phyloP scores from a whole-genome alignment of 306 rosid genomes.

The Rosa lucieae region DNA sequence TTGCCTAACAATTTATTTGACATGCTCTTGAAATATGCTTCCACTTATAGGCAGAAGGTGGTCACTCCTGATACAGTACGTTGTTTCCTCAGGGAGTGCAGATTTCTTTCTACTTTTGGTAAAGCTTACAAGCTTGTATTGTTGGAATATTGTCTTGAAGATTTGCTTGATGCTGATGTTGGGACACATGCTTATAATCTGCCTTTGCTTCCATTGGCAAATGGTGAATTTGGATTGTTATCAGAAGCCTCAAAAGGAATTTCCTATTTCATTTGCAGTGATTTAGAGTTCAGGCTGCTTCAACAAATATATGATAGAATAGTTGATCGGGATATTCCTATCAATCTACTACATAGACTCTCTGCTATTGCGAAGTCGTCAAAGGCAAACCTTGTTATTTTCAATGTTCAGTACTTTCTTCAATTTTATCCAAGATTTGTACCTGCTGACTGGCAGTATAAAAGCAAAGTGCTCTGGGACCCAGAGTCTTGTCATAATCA shows the following conservation, averaged over 20 bases:
- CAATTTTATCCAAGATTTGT: slow-evolving; percentile 68
- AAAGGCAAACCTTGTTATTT: slow-evolving; percentile 60
- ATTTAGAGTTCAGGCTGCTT: slow-evolving; percentile 68
- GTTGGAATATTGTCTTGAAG: slow-evolving; percentile 93
- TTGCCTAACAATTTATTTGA: slow-evolving; percentile 63
- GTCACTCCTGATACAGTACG: slow-evolving; percentile 85
- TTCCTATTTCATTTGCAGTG: slow-evolving; percentile 78
- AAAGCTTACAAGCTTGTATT: slow-evolving; percentile 68
- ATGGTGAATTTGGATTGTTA: slow-evolving; percentile 75
- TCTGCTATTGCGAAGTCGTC: slow-evolving; percentile 80
- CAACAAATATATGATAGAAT: slow-evolving; percentile 62
- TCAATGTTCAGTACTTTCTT: slow-evolving; percentile 59
- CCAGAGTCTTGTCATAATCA: slow-evolving; percentile 60
- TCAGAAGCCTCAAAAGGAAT: slow-evolving; percentile 62
- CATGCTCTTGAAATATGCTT: slow-evolving; percentile 66
- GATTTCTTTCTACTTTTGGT: slow-evolving; percentile 40
- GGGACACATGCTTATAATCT: slow-evolving; percentile 64
- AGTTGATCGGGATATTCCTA: slow-evolving; percentile 67
- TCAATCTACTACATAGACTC: slow-evolving; percentile 59
- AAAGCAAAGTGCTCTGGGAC: slow-evolving; percentile 79
- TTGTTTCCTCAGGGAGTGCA: slow-evolving; percentile 67
- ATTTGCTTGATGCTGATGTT: slow-evolving; percentile 86
- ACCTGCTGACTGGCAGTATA: slow-evolving; percentile 86
- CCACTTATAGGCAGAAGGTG: slow-evolving; percentile 55
- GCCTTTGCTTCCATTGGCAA: slow-evolving; percentile 88